These are phyloP conservation scores for Macadamia tetraphylla DNA, from an alignment of 164 flowering plant species.

Conservation along the genomic window DNA sequence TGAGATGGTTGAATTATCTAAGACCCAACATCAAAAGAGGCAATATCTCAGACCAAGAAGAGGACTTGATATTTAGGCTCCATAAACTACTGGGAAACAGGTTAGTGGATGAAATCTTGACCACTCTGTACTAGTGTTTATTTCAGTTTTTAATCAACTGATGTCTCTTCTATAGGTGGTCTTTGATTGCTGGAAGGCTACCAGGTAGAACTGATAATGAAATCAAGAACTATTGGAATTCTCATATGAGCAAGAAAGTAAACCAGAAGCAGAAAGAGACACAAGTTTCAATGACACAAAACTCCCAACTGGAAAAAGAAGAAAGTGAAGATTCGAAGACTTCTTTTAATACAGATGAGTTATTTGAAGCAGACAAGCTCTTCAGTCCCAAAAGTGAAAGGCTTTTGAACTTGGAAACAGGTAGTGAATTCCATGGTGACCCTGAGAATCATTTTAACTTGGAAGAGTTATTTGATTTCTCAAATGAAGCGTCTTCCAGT, in stretches of 20 bases:
- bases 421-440: background rate
- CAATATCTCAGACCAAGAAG: background rate
- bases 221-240: background rate
- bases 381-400: no score
- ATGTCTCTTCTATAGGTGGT: background rate
- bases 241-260: background rate
- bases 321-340: background rate
- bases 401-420: background rate
- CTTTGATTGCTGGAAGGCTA: background rate
- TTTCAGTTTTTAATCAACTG: no score
- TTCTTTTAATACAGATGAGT: background rate
- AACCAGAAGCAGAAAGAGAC: background rate
- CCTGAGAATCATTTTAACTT: constrained; percentile 16
- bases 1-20: background rate
- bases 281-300: background rate
- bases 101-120: background rate
- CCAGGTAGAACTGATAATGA: background rate
- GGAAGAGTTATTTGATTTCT: constrained; percentile 31
- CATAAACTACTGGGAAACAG: background rate
- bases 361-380: no score
- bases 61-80: background rate
- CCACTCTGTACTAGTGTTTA: no score
- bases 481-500: constrained; percentile 21
- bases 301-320: background rate
- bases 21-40: constrained; percentile 1